Conservation (phyloP, 176 grass and related monocot genomes). For the Oryza meyeriana region DNA sequence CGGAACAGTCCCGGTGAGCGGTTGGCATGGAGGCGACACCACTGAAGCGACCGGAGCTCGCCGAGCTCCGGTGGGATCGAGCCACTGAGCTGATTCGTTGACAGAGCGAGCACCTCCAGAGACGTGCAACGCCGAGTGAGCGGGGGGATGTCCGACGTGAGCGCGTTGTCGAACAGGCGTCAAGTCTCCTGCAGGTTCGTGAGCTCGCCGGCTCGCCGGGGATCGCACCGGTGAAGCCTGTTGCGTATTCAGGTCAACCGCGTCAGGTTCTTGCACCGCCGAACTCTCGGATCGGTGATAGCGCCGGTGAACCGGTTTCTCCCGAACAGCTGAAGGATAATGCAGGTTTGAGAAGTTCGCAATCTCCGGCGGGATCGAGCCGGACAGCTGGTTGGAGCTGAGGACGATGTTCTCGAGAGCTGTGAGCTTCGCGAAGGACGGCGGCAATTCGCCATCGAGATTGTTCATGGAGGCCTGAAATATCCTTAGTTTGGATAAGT, state of each 20-base stretch:
- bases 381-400: constrained; percentile 52
- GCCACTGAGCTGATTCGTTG: constrained; percentile 51
- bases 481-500: constrained; percentile 34
- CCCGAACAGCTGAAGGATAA: constrained; percentile 15
- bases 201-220: constrained; percentile 66
- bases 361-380: constrained; percentile 54
- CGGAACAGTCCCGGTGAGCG: constrained; percentile 53
- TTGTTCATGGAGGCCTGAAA: constrained; percentile 25
- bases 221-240: constrained; percentile 56
- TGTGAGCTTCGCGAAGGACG: constrained; percentile 52
- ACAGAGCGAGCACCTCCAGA: constrained; percentile 37
- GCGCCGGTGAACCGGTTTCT: constrained; percentile 59
- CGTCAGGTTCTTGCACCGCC: constrained; percentile 68
- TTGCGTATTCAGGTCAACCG: constrained; percentile 60
- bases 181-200: constrained; percentile 25
- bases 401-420: constrained; percentile 49
- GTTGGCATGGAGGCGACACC: constrained; percentile 54
- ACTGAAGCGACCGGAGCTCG: constrained; percentile 44
- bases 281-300: constrained; percentile 57
- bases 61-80: constrained; percentile 69
- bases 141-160: constrained; percentile 60
- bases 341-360: constrained; percentile 52
- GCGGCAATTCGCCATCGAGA: constrained; percentile 54
- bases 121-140: constrained; percentile 52
- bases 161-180: constrained; percentile 46